Conservation (phyloP, 2,329 filamentous ascomycete genomes). For the Xylaria sp. region DNA sequence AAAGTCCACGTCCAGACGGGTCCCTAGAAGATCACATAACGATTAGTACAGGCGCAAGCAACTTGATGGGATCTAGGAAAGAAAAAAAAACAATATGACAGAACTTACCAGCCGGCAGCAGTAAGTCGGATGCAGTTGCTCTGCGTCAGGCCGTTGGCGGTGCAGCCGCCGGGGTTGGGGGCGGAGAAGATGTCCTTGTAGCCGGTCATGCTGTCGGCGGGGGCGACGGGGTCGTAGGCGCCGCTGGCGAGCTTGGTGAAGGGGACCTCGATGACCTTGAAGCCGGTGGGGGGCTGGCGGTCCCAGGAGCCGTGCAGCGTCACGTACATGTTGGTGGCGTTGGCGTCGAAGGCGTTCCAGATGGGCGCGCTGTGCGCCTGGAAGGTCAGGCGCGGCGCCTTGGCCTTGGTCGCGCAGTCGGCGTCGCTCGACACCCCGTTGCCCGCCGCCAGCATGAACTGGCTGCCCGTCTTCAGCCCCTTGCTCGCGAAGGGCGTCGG, state of each 20-base stretch:
- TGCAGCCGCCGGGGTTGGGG: conserved; percentile 48
- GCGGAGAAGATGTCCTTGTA: conserved; percentile 51
- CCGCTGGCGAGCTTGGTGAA: conserved; percentile 46
- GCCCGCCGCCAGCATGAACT: conserved; percentile 38
- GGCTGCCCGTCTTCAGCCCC: conserved; percentile 38
- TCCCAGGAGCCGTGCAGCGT: conserved; percentile 71
- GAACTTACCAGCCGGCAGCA: conserved; percentile 46
- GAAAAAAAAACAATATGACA: no score
- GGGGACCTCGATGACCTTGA: conserved; percentile 53
- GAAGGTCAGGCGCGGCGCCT: conserved; percentile 62
- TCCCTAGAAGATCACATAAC: conserved; percentile 39
- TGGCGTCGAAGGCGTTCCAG: conserved; percentile 67
- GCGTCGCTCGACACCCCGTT: conserved; percentile 36
- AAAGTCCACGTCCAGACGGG: conserved; percentile 50
- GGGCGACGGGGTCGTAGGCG: conserved; percentile 49
- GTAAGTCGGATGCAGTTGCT: conserved; percentile 53
- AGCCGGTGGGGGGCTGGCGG: conserved; percentile 51
- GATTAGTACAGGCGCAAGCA: conserved; percentile 2
- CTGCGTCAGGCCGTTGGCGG: conserved; percentile 50
- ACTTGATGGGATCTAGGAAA: not conserved
- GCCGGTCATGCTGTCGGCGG: conserved; percentile 45
- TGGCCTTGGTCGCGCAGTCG: conserved; percentile 38
- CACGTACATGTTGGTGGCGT: conserved; percentile 63
- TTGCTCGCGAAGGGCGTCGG: conserved; percentile 51
- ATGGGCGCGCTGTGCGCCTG: conserved; percentile 69